Evolutionary conservation across 257 asterid genomes (phyloP).

Genomic region (Paraleonurus japonicus): DNA sequence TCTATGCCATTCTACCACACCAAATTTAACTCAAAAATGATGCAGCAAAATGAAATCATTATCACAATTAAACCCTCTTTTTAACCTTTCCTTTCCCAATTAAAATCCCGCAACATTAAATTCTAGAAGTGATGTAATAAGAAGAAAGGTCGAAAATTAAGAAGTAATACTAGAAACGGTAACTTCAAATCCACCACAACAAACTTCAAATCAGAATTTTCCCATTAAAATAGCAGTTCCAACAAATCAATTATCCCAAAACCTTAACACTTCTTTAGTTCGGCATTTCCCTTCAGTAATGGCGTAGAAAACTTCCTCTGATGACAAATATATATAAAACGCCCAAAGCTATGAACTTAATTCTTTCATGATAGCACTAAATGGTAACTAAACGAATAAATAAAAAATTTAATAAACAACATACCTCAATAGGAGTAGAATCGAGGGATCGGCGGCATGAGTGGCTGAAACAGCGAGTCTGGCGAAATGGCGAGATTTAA

Average conservation of each 20-base stretch:
- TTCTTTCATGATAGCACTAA: too few species aligned
- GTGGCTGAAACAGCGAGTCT: too few species aligned
- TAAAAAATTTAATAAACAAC: too few species aligned
- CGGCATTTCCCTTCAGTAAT: too few species aligned
- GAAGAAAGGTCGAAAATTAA: background rate
- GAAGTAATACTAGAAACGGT: background rate
- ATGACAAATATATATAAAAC: too few species aligned
- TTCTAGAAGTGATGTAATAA: background rate
- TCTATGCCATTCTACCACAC: background rate
- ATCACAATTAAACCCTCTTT: background rate
- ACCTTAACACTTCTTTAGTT: background rate
- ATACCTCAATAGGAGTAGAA: too few species aligned
- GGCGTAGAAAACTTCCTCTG: too few species aligned
- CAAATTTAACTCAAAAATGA: too few species aligned
- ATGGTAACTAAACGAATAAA: too few species aligned
- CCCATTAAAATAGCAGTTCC: background rate
- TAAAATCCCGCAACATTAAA: background rate
- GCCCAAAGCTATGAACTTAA: too few species aligned
- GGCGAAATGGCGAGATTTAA: background rate
- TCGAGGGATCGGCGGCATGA: too few species aligned
- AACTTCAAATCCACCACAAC: constrained; percentile 10
- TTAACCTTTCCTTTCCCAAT: background rate
- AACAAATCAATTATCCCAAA: constrained; percentile 4
- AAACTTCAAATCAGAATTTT: background rate
- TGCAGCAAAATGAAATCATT: background rate